These are phyloP conservation scores for Botrytis sinoallii DNA, from an alignment of 2,329 filamentous ascomycete species.

Conservation along the genomic window DNA sequence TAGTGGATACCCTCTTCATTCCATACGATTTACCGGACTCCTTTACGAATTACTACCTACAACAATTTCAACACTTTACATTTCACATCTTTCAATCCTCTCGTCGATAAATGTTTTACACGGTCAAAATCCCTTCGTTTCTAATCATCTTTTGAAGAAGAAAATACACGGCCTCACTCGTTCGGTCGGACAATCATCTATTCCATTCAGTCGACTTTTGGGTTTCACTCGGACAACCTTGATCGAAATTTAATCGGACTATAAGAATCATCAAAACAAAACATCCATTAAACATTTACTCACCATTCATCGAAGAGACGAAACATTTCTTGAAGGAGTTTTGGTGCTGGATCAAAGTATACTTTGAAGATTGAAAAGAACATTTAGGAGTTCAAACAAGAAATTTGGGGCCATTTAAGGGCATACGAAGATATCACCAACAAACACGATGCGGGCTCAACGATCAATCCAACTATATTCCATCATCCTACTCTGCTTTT, in stretches of 20 bases:
- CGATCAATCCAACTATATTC: conserved; percentile 47
- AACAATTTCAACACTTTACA: neutral
- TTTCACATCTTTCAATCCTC: neutral
- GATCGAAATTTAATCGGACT: neutral
- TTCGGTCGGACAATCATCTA: conserved; percentile 4
- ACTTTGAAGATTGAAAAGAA: neutral
- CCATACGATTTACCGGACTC: conserved; percentile 1
- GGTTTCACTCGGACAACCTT: neutral
- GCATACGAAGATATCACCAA: conserved; percentile 27
- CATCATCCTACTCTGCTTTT: conserved; percentile 51
- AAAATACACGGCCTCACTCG: conserved; percentile 9
- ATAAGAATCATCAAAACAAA: neutral
- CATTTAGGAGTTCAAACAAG: neutral
- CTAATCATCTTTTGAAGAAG: neutral
- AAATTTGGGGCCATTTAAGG: conserved; percentile 1
- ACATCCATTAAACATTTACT: neutral
- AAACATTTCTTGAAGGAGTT: neutral
- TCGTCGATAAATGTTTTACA: neutral
- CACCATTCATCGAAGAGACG: neutral
- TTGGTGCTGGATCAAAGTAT: neutral
- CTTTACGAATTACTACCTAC: neutral
- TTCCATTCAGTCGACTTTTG: neutral
- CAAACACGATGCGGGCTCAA: conserved; percentile 49
- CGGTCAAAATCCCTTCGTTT: neutral
- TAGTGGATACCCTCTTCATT: conserved; percentile 11